These are phyloP conservation scores for Cladosporium cucumerinum DNA, from an alignment of 2,329 filamentous ascomycete species.

Conservation along the genomic window DNA sequence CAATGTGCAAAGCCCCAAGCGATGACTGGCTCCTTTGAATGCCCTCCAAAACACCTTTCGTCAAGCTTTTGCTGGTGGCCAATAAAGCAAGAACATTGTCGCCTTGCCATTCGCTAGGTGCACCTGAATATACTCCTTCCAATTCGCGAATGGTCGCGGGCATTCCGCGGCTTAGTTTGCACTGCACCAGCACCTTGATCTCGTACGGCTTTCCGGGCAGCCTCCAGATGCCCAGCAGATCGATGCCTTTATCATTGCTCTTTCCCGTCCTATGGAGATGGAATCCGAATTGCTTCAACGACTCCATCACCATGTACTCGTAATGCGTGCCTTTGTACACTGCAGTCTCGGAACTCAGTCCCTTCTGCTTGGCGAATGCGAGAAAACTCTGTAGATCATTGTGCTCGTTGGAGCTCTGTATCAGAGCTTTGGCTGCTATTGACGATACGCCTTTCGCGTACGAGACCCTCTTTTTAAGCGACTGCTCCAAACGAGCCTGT, in stretches of 20 bases:
- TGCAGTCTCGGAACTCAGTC: conserved; percentile 55
- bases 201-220: conserved; percentile 44
- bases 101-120: conserved; percentile 69
- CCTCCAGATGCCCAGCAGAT: conserved; percentile 69
- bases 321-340: conserved; percentile 71
- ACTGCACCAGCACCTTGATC: conserved; percentile 57
- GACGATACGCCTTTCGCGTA: background rate
- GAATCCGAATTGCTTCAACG: conserved; percentile 62
- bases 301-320: conserved; percentile 64
- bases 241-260: conserved; percentile 66
- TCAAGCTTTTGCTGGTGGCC: conserved; percentile 66
- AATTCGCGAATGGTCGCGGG: conserved; percentile 69
- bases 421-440: background rate
- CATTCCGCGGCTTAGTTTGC: conserved; percentile 57
- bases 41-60: conserved; percentile 73
- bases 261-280: conserved; percentile 63
- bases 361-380: conserved; percentile 56
- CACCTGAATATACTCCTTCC: conserved; percentile 72
- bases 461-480: background rate
- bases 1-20: conserved; percentile 67
- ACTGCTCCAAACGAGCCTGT: conserved; percentile 13
- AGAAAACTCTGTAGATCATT: conserved; percentile 63
- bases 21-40: conserved; percentile 65
- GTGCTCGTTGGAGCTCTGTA: conserved; percentile 45
- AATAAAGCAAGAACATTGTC: conserved; percentile 66